Conservation (phyloP, 108 stramenopile species). For the Epipyxis sp. region DNA sequence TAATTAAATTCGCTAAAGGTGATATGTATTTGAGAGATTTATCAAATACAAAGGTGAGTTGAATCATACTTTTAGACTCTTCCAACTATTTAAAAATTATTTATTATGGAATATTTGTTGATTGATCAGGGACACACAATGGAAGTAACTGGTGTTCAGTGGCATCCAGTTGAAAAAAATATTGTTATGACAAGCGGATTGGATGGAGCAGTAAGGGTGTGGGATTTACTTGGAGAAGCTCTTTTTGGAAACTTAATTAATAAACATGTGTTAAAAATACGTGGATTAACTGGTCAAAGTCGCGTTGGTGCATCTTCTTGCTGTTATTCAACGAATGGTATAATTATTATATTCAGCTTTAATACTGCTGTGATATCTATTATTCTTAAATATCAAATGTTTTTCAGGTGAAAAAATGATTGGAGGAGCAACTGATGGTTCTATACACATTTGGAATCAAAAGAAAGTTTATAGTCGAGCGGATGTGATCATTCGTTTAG, state of each 20-base stretch:
- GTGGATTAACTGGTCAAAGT: neutral
- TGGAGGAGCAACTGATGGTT: constrained; percentile 72
- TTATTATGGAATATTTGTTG: constrained; percentile 11
- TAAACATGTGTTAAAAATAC: constrained; percentile 57
- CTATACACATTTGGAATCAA: constrained; percentile 71
- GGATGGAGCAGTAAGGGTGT: constrained; percentile 74
- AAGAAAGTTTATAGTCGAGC: constrained; percentile 43
- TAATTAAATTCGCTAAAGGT: constrained; percentile 71
- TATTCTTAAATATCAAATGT: too few relatives aligned
- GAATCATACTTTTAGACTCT: too few relatives aligned
- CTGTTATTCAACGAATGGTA: neutral
- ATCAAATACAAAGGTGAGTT: constrained; percentile 68
- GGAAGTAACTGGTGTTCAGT: constrained; percentile 69
- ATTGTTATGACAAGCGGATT: constrained; percentile 67
- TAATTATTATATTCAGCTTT: neutral
- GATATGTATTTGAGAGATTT: constrained; percentile 78
- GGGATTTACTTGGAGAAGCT: constrained; percentile 75
- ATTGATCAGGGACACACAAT: constrained; percentile 81
- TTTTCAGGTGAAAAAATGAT: constrained; percentile 68
- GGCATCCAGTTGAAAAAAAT: constrained; percentile 74
- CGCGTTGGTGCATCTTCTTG: neutral
- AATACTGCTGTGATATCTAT: too few relatives aligned
- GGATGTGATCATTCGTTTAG: constrained; percentile 53
- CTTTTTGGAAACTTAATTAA: constrained; percentile 72
- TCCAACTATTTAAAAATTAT: too few relatives aligned